These are phyloP conservation scores for Starmerella powellii DNA, from an alignment of 805 yeast species.

Conservation along the genomic window DNA sequence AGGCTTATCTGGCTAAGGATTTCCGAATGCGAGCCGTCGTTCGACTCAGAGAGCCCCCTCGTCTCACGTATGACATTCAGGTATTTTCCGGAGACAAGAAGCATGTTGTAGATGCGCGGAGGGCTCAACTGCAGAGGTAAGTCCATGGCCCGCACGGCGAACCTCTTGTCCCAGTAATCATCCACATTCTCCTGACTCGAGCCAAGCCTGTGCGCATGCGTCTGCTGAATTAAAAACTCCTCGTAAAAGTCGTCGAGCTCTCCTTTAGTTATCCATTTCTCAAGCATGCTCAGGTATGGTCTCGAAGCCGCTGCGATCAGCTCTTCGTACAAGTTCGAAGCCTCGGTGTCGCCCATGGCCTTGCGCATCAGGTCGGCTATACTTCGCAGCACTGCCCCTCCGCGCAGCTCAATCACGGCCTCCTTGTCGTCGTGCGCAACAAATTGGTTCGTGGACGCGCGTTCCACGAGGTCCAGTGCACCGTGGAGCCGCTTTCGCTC, in stretches of 20 bases:
- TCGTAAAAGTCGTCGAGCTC: constrained; percentile 61
- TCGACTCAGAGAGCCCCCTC: constrained; percentile 30
- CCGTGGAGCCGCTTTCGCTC: constrained; percentile 10
- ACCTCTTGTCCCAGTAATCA: constrained; percentile 41
- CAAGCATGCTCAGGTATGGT: constrained; percentile 55
- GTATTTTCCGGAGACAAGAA: constrained; percentile 74
- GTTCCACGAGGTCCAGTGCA: constrained; percentile 3
- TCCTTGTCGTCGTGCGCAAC: constrained; percentile 37
- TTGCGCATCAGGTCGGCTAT: constrained; percentile 46
- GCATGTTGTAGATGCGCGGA: constrained; percentile 45
- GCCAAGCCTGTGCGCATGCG: constrained; percentile 12
- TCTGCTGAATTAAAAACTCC: constrained; percentile 56
- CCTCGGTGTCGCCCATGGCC: constrained; percentile 53
- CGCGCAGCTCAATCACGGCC: constrained; percentile 36
- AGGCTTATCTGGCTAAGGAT: background rate
- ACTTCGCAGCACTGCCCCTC: constrained; percentile 58
- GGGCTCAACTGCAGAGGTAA: constrained; percentile 51
- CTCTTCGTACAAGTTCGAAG: constrained; percentile 39
- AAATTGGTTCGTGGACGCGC: constrained; percentile 15
- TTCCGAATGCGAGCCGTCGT: no score
- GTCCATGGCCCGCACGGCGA: constrained; percentile 61
- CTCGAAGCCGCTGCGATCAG: constrained; percentile 48
- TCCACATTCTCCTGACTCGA: constrained; percentile 25
- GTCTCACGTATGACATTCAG: constrained; percentile 52
- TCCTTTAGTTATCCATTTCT: constrained; percentile 72